A percentile compares a stretch with the other conserved stretches of the same genome.
phyloP scores from a whole-genome alignment of 306 rosid genomes.

The Vachellia collinsii region DNA sequence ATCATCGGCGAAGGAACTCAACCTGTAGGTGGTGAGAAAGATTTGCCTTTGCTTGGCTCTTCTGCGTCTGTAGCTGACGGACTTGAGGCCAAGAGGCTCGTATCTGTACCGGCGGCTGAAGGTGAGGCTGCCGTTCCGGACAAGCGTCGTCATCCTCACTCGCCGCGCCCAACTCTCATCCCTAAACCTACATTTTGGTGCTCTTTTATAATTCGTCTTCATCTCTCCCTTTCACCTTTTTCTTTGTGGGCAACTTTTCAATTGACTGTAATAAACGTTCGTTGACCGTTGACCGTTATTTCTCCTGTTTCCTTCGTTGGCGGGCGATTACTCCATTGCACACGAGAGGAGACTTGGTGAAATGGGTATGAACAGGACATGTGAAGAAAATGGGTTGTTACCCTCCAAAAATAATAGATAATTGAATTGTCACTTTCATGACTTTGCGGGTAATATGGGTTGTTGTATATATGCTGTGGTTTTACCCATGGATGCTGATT shows the following conservation, averaged over 20 bases:
- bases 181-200: not conserved
- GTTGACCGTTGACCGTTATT: constrained; percentile 48
- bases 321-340: constrained; percentile 36
- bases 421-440: not conserved
- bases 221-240: not conserved
- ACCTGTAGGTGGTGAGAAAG: constrained; percentile 60
- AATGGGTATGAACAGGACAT: not conserved
- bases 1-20: constrained; percentile 41
- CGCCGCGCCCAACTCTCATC: not conserved
- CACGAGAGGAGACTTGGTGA: not conserved
- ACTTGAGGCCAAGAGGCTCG: constrained; percentile 48
- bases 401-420: too few species aligned
- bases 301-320: constrained; percentile 38
- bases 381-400: not conserved
- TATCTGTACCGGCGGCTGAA: constrained; percentile 53
- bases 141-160: constrained; percentile 45
- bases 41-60: constrained; percentile 65
- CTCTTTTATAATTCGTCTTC: not conserved
- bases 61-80: constrained; percentile 51
- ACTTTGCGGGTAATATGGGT: not conserved
- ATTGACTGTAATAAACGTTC: not conserved
- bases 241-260: constrained; percentile 9
- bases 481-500: too few species aligned
- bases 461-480: too few species aligned
- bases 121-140: constrained; percentile 50